Evolutionary conservation across 345 rosid species (phyloP), one percentile per base, ranked within the genome.

Genomic region (Acer yangbiense): DNA sequence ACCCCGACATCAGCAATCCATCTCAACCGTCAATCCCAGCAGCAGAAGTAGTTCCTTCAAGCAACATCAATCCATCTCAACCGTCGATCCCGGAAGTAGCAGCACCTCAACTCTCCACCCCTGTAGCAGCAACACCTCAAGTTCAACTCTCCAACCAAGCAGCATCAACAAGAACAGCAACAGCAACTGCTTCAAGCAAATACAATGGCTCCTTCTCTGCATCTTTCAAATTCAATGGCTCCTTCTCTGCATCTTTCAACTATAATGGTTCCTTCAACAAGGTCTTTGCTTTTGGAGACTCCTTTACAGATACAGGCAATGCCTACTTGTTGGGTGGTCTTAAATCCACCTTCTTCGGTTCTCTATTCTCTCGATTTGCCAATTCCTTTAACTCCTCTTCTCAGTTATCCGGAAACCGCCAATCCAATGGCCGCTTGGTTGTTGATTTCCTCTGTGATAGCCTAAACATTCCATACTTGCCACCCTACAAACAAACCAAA

Each of bases 241-340:
- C 41, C 35, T 16, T 16, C 18, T 12, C 39, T 11, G 68, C 6
- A 23, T 1, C 7, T 14, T 5, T 12, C 23, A 67, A 13, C 71
- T 71, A 4, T 46, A 43, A 44, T 7, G 82, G 78, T 44, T 39
- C 41, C 35, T 74, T 86, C 68, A 0, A 64, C 23, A 86, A 80
- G 74, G 74, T 86, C 21, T 86, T 35, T 35, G 89, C 89, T 2
- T 88, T 88, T 21, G 91, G 91, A 13, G 91, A 84, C 74, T 86
- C 89, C 14, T 74, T 23, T 58, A 88, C 91, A 0, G 87, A 88
- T 81, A 83, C 84, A 0, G 89, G 88, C 16, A 88, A 88, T 35
- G 83, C 87, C 48, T 62, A 35, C 48, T 11, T 71, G 18, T 18
- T 81, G 62, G 86, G 86, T 32, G 66, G 62, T 50, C 64, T 85